Percentiles rank a stretch among this genome's conserved stretches.
phyloP scores from a whole-genome alignment of 2,329 filamentous ascomycete genomes.

The Tolypocladium tropicale region DNA sequence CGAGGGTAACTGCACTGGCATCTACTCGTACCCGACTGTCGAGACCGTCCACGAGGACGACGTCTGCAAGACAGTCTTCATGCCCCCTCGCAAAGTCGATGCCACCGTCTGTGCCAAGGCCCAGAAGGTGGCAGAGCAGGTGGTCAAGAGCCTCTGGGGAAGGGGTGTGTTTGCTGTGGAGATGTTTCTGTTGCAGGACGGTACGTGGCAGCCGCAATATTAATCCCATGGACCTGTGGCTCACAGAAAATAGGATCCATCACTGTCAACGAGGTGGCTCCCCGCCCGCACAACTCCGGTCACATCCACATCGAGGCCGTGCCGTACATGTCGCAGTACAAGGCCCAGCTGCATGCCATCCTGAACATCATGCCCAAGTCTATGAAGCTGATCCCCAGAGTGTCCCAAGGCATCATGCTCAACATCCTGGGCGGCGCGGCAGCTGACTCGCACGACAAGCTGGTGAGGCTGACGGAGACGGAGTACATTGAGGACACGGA shows the following conservation, averaged over 20 bases:
- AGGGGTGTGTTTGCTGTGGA: slow-evolving; percentile 94
- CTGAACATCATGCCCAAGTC: slow-evolving; percentile 51
- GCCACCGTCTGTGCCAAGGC: slow-evolving; percentile 52
- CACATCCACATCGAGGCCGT: slow-evolving; percentile 94
- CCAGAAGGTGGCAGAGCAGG: slow-evolving; percentile 66
- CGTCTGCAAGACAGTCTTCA: slow-evolving; percentile 88
- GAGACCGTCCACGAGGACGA: slow-evolving; percentile 94
- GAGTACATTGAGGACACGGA: slow-evolving; percentile 35
- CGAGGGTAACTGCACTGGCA: slow-evolving; percentile 33
- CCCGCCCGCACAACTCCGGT: slow-evolving; percentile 77
- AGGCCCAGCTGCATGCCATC: slow-evolving; percentile 79
- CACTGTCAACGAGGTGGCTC: slow-evolving; percentile 79
- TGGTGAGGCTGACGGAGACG: slow-evolving; percentile 35
- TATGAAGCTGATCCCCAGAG: slow-evolving; percentile 46
- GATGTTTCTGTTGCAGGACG: slow-evolving; percentile 76
- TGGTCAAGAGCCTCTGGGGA: slow-evolving; percentile 71
- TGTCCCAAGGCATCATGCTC: slow-evolving; percentile 57
- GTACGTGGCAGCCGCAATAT: slow-evolving; percentile 23
- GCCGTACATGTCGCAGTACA: slow-evolving; percentile 72
- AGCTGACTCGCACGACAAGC: slow-evolving; percentile 47
- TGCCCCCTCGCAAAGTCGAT: slow-evolving; percentile 65
- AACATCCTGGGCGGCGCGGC: slow-evolving; percentile 67
- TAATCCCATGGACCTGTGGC: background rate
- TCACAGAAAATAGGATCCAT: slow-evolving; percentile 36
- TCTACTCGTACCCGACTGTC: slow-evolving; percentile 74